Evolutionary conservation across 2,329 filamentous ascomycete species (phyloP).

Genomic region (Pestalotiopsis sp.): DNA sequence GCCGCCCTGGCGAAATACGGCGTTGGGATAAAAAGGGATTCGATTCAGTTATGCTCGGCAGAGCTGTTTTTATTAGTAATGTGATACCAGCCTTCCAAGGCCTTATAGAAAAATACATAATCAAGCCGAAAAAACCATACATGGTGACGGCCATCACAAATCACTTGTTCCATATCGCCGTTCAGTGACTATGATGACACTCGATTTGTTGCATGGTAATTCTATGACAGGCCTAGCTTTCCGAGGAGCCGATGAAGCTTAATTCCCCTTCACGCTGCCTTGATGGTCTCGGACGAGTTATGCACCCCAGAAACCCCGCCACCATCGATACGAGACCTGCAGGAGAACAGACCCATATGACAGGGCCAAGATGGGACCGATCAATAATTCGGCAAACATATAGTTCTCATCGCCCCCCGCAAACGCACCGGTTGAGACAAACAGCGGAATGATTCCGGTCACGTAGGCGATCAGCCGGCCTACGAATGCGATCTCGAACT

Average conservation of each 20-base stretch:
- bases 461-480: neutral
- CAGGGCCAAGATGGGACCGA: neutral
- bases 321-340: neutral
- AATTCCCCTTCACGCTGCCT: neutral
- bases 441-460: neutral
- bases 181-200: neutral
- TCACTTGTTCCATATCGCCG: neutral
- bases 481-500: neutral
- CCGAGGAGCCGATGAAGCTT: neutral
- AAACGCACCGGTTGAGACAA: neutral
- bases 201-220: neutral
- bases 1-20: neutral
- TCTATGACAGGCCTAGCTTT: neutral
- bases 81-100: neutral
- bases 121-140: neutral
- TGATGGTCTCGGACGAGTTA: neutral
- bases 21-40: slow-evolving; percentile 1
- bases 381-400: neutral
- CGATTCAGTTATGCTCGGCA: neutral
- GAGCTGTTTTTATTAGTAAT: neutral
- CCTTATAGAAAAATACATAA: neutral
- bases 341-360: neutral
- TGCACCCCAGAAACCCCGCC: neutral
- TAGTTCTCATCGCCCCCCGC: neutral
- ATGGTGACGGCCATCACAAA: neutral